Percentiles rank a stretch among this genome's conserved stretches.
phyloP scores from a whole-genome alignment of 495 filamentous ascomycete species.

The Haplographium delicatum region DNA sequence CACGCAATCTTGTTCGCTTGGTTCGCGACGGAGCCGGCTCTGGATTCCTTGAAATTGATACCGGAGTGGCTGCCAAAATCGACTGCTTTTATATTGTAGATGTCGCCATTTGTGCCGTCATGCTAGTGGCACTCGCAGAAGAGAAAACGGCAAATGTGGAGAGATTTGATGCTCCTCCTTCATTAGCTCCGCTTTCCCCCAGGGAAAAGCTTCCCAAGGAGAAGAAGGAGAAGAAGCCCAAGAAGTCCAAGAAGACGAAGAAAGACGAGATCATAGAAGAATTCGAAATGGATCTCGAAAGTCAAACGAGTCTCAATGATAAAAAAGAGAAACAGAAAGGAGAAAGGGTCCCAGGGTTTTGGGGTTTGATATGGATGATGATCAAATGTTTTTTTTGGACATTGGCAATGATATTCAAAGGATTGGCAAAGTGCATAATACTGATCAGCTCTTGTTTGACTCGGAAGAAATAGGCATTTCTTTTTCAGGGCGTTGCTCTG shows the following conservation, averaged over 20 bases:
- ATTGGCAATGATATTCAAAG: constrained; percentile 17
- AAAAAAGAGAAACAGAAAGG: constrained; percentile 23
- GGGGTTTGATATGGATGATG: constrained; percentile 29
- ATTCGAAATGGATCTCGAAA: constrained; percentile 53
- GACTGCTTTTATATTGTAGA: constrained; percentile 71
- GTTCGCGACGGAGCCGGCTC: constrained; percentile 46
- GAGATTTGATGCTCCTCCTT: constrained; percentile 48
- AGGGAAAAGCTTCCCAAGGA: constrained; percentile 1
- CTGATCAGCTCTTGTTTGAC: constrained; percentile 17
- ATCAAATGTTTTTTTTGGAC: constrained; percentile 25
- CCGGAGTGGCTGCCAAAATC: constrained; percentile 41
- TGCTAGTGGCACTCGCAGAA: constrained; percentile 64
- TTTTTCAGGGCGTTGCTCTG: neutral
- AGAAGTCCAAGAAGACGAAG: constrained; percentile 14
- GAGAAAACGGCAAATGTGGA: constrained; percentile 41
- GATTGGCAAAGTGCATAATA: constrained; percentile 16
- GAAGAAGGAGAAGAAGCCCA: constrained; percentile 27
- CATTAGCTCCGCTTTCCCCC: constrained; percentile 13
- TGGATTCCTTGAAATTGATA: constrained; percentile 50
- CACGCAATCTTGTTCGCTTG: constrained; percentile 43
- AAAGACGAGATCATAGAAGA: constrained; percentile 32
- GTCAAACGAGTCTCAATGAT: constrained; percentile 42
- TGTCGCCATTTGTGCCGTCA: constrained; percentile 60
- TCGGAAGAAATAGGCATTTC: constrained; percentile 6
- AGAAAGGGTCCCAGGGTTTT: constrained; percentile 24